Base-by-base conservation (phyloP, 306 rosid genomes). In the Oxytropis ochrocephala region DNA sequence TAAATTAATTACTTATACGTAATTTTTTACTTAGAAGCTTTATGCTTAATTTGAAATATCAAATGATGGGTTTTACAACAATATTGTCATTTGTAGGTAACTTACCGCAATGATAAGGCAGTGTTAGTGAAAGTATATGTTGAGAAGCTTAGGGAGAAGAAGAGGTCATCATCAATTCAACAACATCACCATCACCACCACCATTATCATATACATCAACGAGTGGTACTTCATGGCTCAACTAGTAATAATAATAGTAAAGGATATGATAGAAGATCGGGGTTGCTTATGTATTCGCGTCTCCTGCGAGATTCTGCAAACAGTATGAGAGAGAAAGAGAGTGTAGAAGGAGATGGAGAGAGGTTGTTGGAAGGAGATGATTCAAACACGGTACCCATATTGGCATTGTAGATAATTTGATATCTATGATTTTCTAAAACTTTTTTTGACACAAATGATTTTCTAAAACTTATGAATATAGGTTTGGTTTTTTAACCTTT, bases 231-330 rank as follows among this genome's bases (percentile, higher is more conserved):
- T 60, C 66, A 63, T 27, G 81, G 69, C 3, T 13, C 33, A 58
- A 62, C 19, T 62, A 11, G 50, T 5, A 33, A 6, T 32, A 57
- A 6, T 13, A 57, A 38, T 12, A 50, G 53, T 30, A 78, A 75
- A 67, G 87, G 84, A 53, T 79, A 74, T 65, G 81, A 83, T 57
- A 83, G 98, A 78, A 89, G 81, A 78, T 80, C 83, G 38, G 83
- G 89, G 79, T 81, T 92, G 43, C 98, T 92, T 58, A 85, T 46
- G 52, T 85, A 89, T 75, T 85, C 96, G 1, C 86, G 69, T 68
- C 81, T 33, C 8, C 85, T 92, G 24, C 78, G 96, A 0, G 55
- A 67, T 12, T 87, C 92, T 18, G 77, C 85, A 27, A 70, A 24
- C 29, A 2, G 29, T 24, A 24, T 24, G 29, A 1, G 29, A 24